A percentile compares a stretch with the other conserved stretches of the same genome.
Evolutionary conservation across 208 protist genomes (phyloP).

Genomic region (Naegleria fowleri): DNA sequence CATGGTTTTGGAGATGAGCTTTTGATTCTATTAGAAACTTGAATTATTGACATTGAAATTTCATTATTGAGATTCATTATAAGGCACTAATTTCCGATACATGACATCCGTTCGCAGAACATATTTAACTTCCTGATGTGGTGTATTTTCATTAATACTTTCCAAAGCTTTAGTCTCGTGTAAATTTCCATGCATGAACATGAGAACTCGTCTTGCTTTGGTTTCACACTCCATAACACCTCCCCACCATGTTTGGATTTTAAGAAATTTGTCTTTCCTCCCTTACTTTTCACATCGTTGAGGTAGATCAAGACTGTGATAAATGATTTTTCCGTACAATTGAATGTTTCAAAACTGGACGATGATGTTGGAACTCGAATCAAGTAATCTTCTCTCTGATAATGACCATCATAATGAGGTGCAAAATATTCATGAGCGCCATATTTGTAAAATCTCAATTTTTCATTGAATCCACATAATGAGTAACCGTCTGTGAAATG

Average conservation of each 20-base stretch:
- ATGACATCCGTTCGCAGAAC: constrained; percentile 8
- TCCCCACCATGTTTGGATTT: background rate
- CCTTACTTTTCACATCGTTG: background rate
- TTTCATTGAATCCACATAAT: constrained; percentile 6
- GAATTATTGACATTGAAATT: no score
- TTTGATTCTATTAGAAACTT: no score
- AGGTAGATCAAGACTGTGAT: constrained; percentile 8
- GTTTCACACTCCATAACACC: background rate
- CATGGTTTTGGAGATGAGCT: no score
- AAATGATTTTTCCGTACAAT: background rate
- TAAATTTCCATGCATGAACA: background rate
- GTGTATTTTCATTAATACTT: no score
- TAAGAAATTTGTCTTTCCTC: constrained; percentile 7
- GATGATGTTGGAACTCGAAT: background rate
- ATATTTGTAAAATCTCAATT: constrained; percentile 23
- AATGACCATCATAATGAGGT: constrained; percentile 22
- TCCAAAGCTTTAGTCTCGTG: background rate
- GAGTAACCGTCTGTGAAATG: background rate
- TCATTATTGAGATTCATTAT: no score
- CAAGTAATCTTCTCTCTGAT: background rate
- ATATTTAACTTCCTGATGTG: background rate
- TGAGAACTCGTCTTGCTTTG: background rate
- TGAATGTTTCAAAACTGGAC: background rate
- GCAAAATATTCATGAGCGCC: background rate
- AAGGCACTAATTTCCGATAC: background rate